These are phyloP conservation scores for Codiaeum variegatum DNA, from an alignment of 441 rosid genomes.

Conservation along the genomic window DNA sequence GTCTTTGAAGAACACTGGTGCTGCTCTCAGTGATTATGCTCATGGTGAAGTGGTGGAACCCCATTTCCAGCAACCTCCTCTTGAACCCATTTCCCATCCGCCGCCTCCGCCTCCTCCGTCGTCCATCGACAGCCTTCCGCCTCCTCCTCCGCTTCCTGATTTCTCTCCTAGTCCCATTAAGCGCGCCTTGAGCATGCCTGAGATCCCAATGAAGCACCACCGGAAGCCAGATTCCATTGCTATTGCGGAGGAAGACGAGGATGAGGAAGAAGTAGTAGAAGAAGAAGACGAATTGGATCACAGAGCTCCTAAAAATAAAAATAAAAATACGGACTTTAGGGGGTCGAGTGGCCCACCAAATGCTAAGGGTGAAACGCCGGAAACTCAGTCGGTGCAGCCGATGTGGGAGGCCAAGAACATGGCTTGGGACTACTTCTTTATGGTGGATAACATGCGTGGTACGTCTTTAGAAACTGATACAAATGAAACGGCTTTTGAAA, in stretches of 20 bases:
- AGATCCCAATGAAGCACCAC: constrained; percentile 39
- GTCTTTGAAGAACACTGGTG: constrained; percentile 81
- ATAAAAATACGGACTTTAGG: constrained; percentile 20
- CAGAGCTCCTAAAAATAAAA: constrained; percentile 12
- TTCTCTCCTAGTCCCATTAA: constrained; percentile 40
- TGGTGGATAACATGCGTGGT: constrained; percentile 53
- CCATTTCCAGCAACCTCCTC: constrained; percentile 12
- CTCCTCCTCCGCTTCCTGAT: constrained; percentile 50
- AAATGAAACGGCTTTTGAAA: constrained; percentile 24
- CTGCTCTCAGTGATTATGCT: constrained; percentile 81
- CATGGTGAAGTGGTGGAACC: constrained; percentile 64
- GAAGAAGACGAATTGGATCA: constrained; percentile 41
- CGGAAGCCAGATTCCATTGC: constrained; percentile 36
- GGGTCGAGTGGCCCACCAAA: constrained; percentile 20
- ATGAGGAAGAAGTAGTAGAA: constrained; percentile 36
- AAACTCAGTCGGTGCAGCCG: constrained; percentile 38
- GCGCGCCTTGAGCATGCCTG: constrained; percentile 75
- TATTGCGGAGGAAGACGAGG: constrained; percentile 50
- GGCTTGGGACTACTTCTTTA: constrained; percentile 88
- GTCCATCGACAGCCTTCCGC: constrained; percentile 27
- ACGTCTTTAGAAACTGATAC: constrained; percentile 38
- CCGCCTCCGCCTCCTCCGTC: constrained; percentile 41
- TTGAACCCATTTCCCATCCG: constrained; percentile 1
- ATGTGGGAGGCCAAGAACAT: constrained; percentile 44
- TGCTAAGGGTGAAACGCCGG: constrained; percentile 27